Conservation (phyloP, 805 yeast species). For the Lipomyces starkeyi region DNA sequence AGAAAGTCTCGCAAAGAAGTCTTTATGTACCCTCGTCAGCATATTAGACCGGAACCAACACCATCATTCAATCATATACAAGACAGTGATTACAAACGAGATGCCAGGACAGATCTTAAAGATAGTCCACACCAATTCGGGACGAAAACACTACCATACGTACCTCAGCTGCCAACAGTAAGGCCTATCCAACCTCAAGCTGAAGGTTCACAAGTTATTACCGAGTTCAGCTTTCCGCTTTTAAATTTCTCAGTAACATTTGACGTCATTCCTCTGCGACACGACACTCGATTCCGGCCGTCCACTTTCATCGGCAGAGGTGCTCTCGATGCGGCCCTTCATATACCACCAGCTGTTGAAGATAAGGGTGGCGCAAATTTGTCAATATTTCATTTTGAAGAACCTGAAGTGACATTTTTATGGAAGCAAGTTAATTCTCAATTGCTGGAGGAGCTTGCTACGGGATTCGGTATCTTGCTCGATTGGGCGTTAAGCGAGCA, state of each 20-base stretch:
- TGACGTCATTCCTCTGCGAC: conserved; percentile 32
- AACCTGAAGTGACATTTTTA: conserved; percentile 2
- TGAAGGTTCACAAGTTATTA: conserved; percentile 4
- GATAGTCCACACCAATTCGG: not conserved
- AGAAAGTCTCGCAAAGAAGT: conserved; percentile 26
- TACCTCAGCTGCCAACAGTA: not conserved
- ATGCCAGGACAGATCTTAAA: not conserved
- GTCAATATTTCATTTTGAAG: conserved; percentile 10
- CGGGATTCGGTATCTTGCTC: conserved; percentile 11
- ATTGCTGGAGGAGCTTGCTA: conserved; percentile 24
- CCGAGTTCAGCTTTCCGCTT: conserved; percentile 26
- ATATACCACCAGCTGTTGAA: conserved; percentile 2
- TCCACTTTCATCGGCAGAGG: conserved; percentile 34
- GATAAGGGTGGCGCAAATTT: not conserved
- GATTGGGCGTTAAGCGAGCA: conserved; percentile 34
- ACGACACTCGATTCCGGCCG: conserved; percentile 20
- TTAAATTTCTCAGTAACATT: conserved; percentile 35
- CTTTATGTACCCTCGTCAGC: conserved; percentile 23
- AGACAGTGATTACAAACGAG: not conserved
- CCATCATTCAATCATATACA: conserved; percentile 2
- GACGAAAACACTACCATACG: not conserved
- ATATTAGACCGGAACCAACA: not conserved
- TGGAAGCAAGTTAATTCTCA: conserved; percentile 17
- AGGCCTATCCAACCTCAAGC: not conserved
- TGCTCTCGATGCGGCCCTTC: conserved; percentile 21